Percentiles rank a stretch among this genome's conserved stretches.
These are phyloP conservation scores for Leavenworthia alabamica DNA, from an alignment of 345 rosid species.

Conservation along the genomic window DNA sequence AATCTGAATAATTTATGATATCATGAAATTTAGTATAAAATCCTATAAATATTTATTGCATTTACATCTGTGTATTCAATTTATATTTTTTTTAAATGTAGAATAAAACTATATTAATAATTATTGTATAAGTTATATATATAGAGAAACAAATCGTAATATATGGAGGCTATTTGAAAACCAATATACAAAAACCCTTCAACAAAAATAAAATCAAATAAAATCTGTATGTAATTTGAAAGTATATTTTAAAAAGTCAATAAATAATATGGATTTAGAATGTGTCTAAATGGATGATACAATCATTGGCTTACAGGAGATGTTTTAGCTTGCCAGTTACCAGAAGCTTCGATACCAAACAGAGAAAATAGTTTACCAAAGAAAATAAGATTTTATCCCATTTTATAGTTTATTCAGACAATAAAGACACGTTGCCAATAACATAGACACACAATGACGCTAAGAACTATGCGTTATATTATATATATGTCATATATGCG, in stretches of 20 bases:
- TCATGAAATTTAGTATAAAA: background rate
- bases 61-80: too few species aligned
- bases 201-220: too few species aligned
- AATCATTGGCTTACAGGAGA: background rate
- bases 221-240: too few species aligned
- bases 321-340: background rate
- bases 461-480: too few species aligned
- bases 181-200: too few species aligned
- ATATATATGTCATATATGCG: background rate
- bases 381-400: constrained; percentile 7
- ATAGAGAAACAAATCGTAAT: too few species aligned
- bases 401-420: background rate
- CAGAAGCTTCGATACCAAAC: background rate
- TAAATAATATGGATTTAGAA: too few species aligned
- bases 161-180: too few species aligned
- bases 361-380: constrained; percentile 1
- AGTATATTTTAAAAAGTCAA: too few species aligned
- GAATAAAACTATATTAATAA: background rate
- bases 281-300: background rate
- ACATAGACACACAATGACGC: background rate
- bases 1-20: too few species aligned
- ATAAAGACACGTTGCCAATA: constrained; percentile 2
- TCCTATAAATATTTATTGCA: too few species aligned
- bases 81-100: background rate
- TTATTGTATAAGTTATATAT: too few species aligned